Evolutionary conservation across 1,284 basidiomycete species (phyloP), one percentile per base, ranked within the genome.

Genomic region (Trametes hirsuta): DNA sequence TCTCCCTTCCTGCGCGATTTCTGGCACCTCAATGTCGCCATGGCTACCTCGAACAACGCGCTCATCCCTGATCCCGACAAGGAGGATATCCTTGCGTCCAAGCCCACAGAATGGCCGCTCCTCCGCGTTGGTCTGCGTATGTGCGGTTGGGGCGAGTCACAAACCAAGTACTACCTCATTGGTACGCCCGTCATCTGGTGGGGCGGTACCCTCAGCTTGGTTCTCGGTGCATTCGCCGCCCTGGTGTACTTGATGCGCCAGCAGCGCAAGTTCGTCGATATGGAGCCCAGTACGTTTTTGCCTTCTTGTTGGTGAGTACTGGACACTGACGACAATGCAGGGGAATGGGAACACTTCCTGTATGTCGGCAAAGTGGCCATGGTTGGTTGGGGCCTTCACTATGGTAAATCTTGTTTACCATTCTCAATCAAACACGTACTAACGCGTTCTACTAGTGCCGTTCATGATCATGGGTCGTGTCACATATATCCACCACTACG

Each of bases 11-110:
- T 98, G 57, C 89, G 92, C 57, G 97, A 99, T 77, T 98, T 99
- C 77, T 95, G 95, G 87, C 97, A 99, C 75, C 86, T 99, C 59
- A 99, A 99, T 71, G 94, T 99, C 14, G 97, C 96, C 14, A 99
- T 99, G 97, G 97, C 97, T 94, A 98, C 95, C 0, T 97, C 96
- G 4, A 99, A 99, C 81, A 99, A 99, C 74, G 96, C 97, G 0
- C 87, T 99, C 55, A 79, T 98, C 46, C 97, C 97, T 0, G 95
- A 99, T 70, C 93, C 95, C 0, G 97, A 99, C 81, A 99, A 99
- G 79, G 94, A 96, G 68, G 97, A 99, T 73, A 94, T 98, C 68
- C 86, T 99, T 52, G 96, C 97, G 0, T 97, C 94, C 37, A 86
- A 85, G 68, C 96, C 97, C 0, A 82, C 84, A 48, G 96, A 99